A percentile compares a stretch with the other conserved stretches of the same genome.
These are phyloP conservation scores for Plasmodium sp. DNA, from an alignment of 169 alveolate species.

Conservation along the genomic window DNA sequence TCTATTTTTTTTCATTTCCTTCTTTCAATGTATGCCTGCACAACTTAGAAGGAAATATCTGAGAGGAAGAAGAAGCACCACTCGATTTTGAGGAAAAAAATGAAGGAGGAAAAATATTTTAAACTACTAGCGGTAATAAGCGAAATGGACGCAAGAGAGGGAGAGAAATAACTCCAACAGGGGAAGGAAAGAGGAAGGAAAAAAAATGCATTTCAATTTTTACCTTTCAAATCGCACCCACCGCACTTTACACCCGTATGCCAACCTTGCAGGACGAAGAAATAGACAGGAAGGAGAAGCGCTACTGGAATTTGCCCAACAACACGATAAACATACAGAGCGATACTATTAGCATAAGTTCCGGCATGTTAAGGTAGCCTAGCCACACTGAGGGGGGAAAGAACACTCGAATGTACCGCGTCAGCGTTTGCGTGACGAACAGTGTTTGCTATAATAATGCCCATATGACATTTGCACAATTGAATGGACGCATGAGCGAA, in stretches of 20 bases:
- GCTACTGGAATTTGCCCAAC: conserved; percentile 45
- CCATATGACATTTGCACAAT: neutral
- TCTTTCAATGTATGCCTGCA: neutral
- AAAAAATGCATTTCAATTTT: neutral
- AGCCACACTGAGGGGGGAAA: neutral
- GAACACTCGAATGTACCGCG: neutral
- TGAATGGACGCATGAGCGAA: neutral
- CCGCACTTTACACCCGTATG: neutral
- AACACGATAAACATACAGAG: conserved; percentile 24
- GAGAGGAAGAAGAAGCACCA: conserved; percentile 25
- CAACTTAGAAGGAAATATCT: conserved; percentile 51
- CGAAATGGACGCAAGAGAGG: neutral
- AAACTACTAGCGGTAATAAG: conserved; percentile 53
- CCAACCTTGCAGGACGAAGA: conserved; percentile 45
- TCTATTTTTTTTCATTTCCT: neutral
- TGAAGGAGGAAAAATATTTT: conserved; percentile 43
- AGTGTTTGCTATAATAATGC: neutral
- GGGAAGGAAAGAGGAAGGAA: neutral
- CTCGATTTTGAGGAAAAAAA: conserved; percentile 36
- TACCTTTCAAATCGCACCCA: neutral
- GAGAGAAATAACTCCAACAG: neutral
- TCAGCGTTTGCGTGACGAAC: neutral
- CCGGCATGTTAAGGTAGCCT: conserved; percentile 10
- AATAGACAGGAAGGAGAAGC: conserved; percentile 54
- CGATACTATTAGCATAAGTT: neutral